These are phyloP conservation scores for Tetradesmus lagerheimii DNA, from an alignment of 139 green algal species.

Conservation along the genomic window DNA sequence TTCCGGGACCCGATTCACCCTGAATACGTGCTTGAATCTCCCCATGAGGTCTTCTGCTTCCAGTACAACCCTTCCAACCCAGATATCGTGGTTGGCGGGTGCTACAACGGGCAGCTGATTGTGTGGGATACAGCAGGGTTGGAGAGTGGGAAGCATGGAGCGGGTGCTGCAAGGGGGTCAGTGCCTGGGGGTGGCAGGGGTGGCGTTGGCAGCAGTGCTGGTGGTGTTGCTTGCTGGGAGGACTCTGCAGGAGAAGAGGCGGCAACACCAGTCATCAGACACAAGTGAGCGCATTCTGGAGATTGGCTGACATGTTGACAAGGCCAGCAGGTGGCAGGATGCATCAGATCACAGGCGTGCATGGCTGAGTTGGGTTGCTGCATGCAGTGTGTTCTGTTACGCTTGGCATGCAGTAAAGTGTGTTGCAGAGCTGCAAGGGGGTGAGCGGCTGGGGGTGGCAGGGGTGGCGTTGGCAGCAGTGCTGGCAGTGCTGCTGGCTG, in stretches of 20 bases:
- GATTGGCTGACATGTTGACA: no score
- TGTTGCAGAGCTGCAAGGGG: slow-evolving; percentile 22
- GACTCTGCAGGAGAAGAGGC: slow-evolving; percentile 46
- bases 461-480: neutral
- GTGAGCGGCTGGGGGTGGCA: neutral
- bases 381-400: no score
- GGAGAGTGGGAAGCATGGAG: slow-evolving; percentile 32
- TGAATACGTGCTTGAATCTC: slow-evolving; percentile 84
- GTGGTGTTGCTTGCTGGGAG: neutral
- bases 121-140: slow-evolving; percentile 63
- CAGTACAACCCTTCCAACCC: slow-evolving; percentile 84
- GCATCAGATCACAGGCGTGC: no score
- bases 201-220: neutral
- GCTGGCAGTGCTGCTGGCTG: neutral
- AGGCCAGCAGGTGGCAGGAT: no score
- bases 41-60: slow-evolving; percentile 81
- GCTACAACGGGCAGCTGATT: slow-evolving; percentile 81
- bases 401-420: no score
- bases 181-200: neutral
- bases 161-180: neutral
- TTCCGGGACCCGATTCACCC: slow-evolving; percentile 88
- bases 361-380: no score
- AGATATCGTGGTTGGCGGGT: slow-evolving; percentile 80
- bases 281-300: slow-evolving; percentile 58
- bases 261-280: slow-evolving; percentile 62